Percentiles rank a stretch among this genome's conserved stretches.
Conservation (phyloP, 176 grass and related monocot species). For the Lolium multiflorum region DNA sequence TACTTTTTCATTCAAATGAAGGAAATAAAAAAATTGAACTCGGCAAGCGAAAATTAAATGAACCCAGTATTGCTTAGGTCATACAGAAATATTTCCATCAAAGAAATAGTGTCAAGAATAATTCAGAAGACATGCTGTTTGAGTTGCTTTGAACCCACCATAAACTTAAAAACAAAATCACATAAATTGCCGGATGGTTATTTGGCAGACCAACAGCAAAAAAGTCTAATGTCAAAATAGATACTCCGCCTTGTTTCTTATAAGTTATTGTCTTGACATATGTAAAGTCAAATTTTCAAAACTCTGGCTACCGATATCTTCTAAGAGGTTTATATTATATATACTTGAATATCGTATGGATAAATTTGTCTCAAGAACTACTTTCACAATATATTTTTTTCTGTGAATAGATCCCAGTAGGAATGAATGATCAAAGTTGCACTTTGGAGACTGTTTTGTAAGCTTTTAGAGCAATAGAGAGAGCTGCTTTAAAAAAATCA, state of each 20-base stretch:
- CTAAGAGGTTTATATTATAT: background rate
- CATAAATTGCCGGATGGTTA: background rate
- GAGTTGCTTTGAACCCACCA: background rate
- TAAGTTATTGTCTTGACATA: background rate
- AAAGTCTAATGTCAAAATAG: constrained; percentile 15
- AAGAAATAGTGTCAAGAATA: background rate
- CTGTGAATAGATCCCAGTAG: background rate
- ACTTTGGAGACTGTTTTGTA: background rate
- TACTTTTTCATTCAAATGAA: constrained; percentile 31
- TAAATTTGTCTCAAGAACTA: background rate
- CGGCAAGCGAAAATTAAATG: background rate
- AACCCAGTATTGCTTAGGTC: constrained; percentile 11
- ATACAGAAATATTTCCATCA: constrained; percentile 13
- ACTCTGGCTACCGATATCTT: background rate
- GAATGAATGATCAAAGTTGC: background rate
- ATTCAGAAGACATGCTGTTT: background rate
- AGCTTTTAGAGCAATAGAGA: background rate
- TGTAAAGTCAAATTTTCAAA: background rate
- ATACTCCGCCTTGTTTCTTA: background rate
- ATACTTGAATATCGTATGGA: background rate
- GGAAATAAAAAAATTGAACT: constrained; percentile 23
- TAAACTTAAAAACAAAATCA: background rate
- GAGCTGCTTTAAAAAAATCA: background rate
- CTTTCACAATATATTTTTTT: background rate
- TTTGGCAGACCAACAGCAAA: background rate